These are phyloP conservation scores for Magnolia sinica DNA, from an alignment of 164 flowering plant species.

Conservation along the genomic window DNA sequence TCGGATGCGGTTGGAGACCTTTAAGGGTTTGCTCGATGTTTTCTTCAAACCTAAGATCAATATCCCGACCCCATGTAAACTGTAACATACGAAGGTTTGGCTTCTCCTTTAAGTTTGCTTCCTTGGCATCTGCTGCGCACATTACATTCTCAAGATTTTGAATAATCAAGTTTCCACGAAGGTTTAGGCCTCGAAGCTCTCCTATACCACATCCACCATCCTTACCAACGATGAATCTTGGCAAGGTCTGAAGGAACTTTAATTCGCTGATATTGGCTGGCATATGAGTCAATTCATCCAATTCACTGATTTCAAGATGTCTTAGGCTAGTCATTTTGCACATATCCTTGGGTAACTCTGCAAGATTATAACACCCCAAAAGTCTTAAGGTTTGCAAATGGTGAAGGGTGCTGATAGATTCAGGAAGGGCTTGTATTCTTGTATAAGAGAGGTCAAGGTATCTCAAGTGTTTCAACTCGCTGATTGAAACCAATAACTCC, in stretches of 20 bases:
- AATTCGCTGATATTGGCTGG: background rate
- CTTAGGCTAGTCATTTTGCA: slow-evolving; percentile 10
- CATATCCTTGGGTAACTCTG: slow-evolving; percentile 1
- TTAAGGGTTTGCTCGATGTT: background rate
- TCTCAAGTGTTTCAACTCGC: slow-evolving; percentile 8
- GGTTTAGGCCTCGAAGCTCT: slow-evolving; percentile 4
- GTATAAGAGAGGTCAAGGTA: slow-evolving; percentile 9
- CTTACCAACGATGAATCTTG: background rate
- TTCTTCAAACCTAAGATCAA: background rate
- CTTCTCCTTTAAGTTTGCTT: slow-evolving; percentile 3
- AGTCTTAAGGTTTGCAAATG: slow-evolving; percentile 16
- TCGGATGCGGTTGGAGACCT: slow-evolving; percentile 7
- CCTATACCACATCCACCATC: background rate
- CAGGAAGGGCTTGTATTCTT: background rate
- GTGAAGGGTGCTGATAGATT: slow-evolving; percentile 1
- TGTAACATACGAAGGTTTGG: background rate
- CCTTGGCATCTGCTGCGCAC: background rate
- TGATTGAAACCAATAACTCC: slow-evolving; percentile 1
- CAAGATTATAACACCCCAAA: background rate
- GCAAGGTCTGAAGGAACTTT: slow-evolving; percentile 2
- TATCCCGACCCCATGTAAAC: background rate
- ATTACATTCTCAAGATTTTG: background rate
- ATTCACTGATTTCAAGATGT: slow-evolving; percentile 5
- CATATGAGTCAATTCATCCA: background rate
- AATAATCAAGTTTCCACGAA: background rate